Evolutionary conservation across 2,329 filamentous ascomycete genomes (phyloP), one percentile per base, ranked within the genome.

Genomic region (Clarireedia sp.): DNA sequence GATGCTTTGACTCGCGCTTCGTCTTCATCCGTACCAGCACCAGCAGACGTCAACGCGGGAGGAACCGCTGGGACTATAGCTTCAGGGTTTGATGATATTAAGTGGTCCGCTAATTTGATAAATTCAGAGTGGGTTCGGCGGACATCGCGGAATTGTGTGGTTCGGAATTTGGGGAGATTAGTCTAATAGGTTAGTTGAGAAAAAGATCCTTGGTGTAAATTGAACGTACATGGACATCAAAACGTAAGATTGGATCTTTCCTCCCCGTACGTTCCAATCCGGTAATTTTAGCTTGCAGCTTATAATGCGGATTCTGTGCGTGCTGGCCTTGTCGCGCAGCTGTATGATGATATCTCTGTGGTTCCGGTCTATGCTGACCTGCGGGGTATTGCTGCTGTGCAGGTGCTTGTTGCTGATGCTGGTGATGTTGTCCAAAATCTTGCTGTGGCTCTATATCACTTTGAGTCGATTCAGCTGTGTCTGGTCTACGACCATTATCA

Each of bases 21-120:
- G 65, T 99, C 94, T 70, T 99, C 94, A 52, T 97, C 94, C 1
- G 94, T 99, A 19, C 94, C 94, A 38, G 90, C 90, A 40, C 94
- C 94, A 26, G 94, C 94, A 7, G 91, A 91, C 7, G 94, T 97
- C 57, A 95, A 77, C n/a, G 92, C 80, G n/a, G 92, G 89, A 43
- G 94, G 94, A 0, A 99, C 90, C 9, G 92, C 90, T 3, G 94
- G 94, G 7, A 99, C 92, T 45, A 99, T 78, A 8, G 90, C 87
- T 72, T 99, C 94, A 3, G 94, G 94, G 67, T 97, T 97, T n/a
- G 92, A 91, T 23, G 92, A 96, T 70, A 96, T 90, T 56, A 99
- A 78, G 71, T 99, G 94, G 57, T 96, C 89, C 55, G 88, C 90
- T n/a, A 99, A 85, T 73, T 97, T 99, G 61, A 89, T 80, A 67